These are phyloP conservation scores for Iris pallida DNA, from an alignment of 116 monocot genomes.

Conservation along the genomic window DNA sequence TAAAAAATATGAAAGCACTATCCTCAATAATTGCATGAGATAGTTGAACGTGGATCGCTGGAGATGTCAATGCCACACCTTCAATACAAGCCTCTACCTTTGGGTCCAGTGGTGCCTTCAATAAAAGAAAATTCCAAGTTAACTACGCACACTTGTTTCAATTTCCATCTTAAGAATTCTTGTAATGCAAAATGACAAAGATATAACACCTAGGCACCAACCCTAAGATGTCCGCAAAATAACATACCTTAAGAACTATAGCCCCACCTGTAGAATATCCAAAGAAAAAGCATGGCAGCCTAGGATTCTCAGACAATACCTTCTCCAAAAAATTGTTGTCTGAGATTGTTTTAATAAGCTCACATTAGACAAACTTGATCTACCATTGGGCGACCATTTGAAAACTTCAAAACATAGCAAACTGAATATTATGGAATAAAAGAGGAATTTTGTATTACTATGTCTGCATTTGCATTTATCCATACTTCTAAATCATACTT, in stretches of 20 bases:
- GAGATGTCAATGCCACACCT: conserved; percentile 70
- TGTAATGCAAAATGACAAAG: background rate
- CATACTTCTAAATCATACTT: too few relatives aligned
- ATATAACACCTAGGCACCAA: too few relatives aligned
- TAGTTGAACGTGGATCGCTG: conserved; percentile 65
- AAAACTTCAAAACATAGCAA: too few relatives aligned
- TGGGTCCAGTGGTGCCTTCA: conserved; percentile 60
- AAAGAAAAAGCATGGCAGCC: conserved; percentile 78
- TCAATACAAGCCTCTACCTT: conserved; percentile 35
- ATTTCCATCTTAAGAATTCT: too few relatives aligned
- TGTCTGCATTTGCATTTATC: too few relatives aligned
- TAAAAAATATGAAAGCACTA: conserved; percentile 7
- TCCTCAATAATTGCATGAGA: conserved; percentile 65
- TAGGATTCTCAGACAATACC: conserved; percentile 49
- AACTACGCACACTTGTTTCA: background rate
- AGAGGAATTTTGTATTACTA: too few relatives aligned
- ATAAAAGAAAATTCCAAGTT: conserved; percentile 7
- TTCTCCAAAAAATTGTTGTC: conserved; percentile 61
- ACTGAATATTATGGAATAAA: too few relatives aligned
- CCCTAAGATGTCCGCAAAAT: too few relatives aligned
- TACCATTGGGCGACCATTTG: too few relatives aligned
- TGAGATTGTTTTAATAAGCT: too few relatives aligned
- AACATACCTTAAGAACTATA: conserved; percentile 67
- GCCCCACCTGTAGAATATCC: conserved; percentile 88
- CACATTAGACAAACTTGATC: too few relatives aligned